Evolutionary conservation across 179 eudicot genomes (phyloP).

Genomic region (Sideroxylon spinosum): DNA sequence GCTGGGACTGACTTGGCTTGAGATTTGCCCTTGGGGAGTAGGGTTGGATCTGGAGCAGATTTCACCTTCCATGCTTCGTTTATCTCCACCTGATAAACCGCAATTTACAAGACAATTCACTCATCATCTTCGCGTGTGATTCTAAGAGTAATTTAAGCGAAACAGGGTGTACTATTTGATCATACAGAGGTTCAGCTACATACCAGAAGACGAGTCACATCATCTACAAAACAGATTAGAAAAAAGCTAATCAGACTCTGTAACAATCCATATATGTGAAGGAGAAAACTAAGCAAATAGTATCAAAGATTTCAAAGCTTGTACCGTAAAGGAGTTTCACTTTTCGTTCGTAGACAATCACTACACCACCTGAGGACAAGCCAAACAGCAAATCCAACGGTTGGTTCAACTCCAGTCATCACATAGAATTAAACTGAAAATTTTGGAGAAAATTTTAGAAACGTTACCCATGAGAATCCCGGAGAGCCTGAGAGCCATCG

Average conservation of each 20-base stretch:
- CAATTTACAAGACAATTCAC: neutral
- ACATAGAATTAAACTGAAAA: constrained; percentile 7
- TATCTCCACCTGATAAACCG: constrained; percentile 52
- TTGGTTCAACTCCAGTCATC: neutral
- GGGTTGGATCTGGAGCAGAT: constrained; percentile 58
- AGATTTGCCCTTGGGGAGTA: constrained; percentile 75
- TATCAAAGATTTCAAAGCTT: neutral
- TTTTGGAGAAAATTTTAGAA: neutral
- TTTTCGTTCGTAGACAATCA: constrained; percentile 86
- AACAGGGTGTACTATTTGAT: neutral
- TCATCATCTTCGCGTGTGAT: neutral
- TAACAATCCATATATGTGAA: neutral
- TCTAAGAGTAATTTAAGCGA: neutral
- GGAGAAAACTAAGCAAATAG: neutral
- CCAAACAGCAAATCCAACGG: neutral
- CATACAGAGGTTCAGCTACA: neutral
- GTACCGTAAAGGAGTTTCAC: constrained; percentile 75
- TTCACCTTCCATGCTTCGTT: constrained; percentile 95
- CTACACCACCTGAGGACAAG: constrained; percentile 74
- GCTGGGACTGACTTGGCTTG: constrained; percentile 71
- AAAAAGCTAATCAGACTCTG: neutral
- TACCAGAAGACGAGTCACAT: constrained; percentile 90
- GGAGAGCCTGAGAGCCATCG: constrained; percentile 94
- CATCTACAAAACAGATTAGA: constrained; percentile 46
- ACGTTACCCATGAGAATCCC: constrained; percentile 88